phyloP scores from a whole-genome alignment of 352 stramenopile species.

The Pythium coloratum region DNA sequence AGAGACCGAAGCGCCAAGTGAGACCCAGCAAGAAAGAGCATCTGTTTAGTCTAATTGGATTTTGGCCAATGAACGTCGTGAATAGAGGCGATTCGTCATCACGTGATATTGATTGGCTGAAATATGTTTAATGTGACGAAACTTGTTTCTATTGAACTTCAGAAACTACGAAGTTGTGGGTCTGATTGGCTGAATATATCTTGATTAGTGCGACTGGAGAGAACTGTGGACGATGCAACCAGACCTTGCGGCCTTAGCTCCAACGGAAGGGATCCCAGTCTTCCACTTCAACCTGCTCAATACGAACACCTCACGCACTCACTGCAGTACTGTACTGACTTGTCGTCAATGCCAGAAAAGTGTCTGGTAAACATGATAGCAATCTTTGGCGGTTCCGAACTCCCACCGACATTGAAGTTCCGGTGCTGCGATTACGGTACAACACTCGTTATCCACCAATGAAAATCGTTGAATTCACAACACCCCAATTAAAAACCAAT shows the following conservation, averaged over 20 bases:
- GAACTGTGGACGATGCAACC: no score
- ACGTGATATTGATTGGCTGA: not conserved
- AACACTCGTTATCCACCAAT: not conserved
- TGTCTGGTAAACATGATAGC: not conserved
- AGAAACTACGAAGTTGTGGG: not conserved
- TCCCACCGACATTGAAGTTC: not conserved
- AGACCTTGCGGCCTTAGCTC: no score
- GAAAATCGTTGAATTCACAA: not conserved
- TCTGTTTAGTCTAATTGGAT: conserved; percentile 9
- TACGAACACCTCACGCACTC: no score
- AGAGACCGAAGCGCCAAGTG: conserved; percentile 1
- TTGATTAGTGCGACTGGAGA: not conserved
- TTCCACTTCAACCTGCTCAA: no score
- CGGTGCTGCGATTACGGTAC: not conserved
- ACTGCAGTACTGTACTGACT: no score
- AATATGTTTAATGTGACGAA: not conserved
- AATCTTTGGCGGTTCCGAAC: not conserved
- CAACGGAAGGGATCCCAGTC: no score
- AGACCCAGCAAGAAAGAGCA: conserved; percentile 4
- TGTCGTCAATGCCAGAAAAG: no score
- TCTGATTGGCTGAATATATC: not conserved
- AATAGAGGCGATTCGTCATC: not conserved
- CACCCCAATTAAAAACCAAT: not conserved
- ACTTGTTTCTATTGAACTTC: not conserved
- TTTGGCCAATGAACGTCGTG: not conserved